Evolutionary conservation across 2,329 filamentous ascomycete species (phyloP).

Genomic region (Stachybotrys elegans): DNA sequence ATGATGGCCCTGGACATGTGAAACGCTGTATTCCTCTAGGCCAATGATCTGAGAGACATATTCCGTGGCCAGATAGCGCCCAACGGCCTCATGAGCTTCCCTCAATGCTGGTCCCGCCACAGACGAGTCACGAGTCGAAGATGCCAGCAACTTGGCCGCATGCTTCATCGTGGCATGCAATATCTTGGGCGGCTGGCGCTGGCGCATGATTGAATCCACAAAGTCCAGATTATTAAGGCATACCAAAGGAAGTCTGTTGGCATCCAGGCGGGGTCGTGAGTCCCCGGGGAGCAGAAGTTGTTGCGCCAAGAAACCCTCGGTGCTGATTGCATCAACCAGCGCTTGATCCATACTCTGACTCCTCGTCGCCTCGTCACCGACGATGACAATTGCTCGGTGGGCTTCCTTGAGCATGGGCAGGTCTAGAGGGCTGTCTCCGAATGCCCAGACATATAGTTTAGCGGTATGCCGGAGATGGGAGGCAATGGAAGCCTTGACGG

Average conservation of each 20-base stretch:
- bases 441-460: slow-evolving; percentile 45
- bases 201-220: slow-evolving; percentile 12
- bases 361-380: slow-evolving; percentile 38
- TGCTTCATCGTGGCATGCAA: slow-evolving; percentile 39
- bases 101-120: slow-evolving; percentile 40
- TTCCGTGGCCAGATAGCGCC: slow-evolving; percentile 48
- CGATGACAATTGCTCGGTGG: slow-evolving; percentile 49
- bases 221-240: slow-evolving; percentile 22
- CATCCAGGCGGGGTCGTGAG: slow-evolving; percentile 35
- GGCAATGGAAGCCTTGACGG: slow-evolving; percentile 45
- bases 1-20: slow-evolving; percentile 44
- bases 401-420: slow-evolving; percentile 51
- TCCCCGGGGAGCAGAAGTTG: slow-evolving; percentile 42
- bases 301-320: slow-evolving; percentile 29
- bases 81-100: slow-evolving; percentile 42
- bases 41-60: slow-evolving; percentile 43
- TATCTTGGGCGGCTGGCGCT: slow-evolving; percentile 13
- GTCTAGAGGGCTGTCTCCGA: slow-evolving; percentile 58
- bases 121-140: slow-evolving; percentile 45
- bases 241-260: slow-evolving; percentile 34
- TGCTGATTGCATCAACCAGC: slow-evolving; percentile 36
- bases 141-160: slow-evolving; percentile 46
- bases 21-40: slow-evolving; percentile 40
- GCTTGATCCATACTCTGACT: slow-evolving; percentile 48
- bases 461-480: slow-evolving; percentile 27